Base-by-base conservation (phyloP, 2,329 filamentous ascomycete species). In the Fusarium sp. region DNA sequence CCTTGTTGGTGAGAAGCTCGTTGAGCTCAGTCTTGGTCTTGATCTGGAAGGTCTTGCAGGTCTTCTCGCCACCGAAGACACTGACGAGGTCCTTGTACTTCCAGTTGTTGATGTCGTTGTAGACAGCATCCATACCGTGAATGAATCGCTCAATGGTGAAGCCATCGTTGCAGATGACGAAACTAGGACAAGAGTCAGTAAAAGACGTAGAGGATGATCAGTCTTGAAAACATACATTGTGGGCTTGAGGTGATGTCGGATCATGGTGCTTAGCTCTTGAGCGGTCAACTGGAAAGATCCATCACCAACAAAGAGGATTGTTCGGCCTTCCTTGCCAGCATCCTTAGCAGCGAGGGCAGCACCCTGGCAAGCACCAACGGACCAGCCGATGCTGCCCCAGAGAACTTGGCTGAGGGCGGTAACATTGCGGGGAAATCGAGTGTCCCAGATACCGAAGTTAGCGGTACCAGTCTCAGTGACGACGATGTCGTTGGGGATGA, bases 111-210 rank as follows among this genome's bases (percentile, higher is more conserved):
- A 97, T 91, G 79, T 97, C 93, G 79, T 98, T 97, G 85, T 97
- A 97, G 33, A 80, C 81, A 38, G 90, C 93, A 14, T 95, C 86
- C 90, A 92, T 92, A 60, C 94, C 94, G 82, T 97, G 94, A 78
- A 97, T 97, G 81, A 90, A 93, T 36, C 95, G 90, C 84, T 98
- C 95, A 80, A 97, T 96, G 15, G 94, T 96, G 84, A 93, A 97
- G 17, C 95, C 95, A 45, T 95, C 90, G 81, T 97, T 97, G 87
- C 93, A 94, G 75, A 97, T 92, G 71, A 96, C 87, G 81, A 97
- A 96, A 71, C 89, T 90, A 63, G 8, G 41, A 39, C 18, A n/a
- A 57, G 12, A 47, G 64, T 82, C 70, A 81, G 75, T 54, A 55
- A n/a, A 35, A 24, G 35, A 28, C 20, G 11, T 39, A 22, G 41